Base-by-base conservation (phyloP, 257 asterid species). In the Solanum boliviense region DNA sequence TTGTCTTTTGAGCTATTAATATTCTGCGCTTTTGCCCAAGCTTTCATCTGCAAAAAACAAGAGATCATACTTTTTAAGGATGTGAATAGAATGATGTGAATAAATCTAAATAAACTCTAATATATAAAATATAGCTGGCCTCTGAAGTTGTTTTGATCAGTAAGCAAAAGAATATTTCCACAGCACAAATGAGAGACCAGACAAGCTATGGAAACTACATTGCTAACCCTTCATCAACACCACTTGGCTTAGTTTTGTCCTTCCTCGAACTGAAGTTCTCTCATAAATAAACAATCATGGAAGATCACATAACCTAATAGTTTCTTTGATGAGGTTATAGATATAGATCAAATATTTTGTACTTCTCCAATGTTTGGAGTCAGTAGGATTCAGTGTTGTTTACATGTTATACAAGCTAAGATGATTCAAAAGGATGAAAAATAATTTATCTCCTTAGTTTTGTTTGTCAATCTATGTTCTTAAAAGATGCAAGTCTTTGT, bases 1-100 rank as follows among this genome's bases (percentile, higher is more conserved):
- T 91, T 93, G 90, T 94, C 96, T 90, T 91, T 97, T 79, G 98
- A 95, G 90, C 98, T 93, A 90, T 97, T 95, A 89, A 97, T 95
- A 84, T 93, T 90, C 82, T 97, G 93, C 44, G 97, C 96, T 89
- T 93, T 97, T 36, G 98, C 99, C 99, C 98, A 95, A 38, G 89
- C 89, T 91, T 97, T 97, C 99, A 97, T 95, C 98, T 97, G 96
- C 93, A 89, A 35, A 81, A 60, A 84, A 84, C 39, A 84, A n/a
- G 88, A 88, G 71, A 72, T 27, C 32, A 76, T 81, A 41, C 31
- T 60, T 79, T 79, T 12, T 44, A 60, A 79, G 39, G 16, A 78
- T 5, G n/a, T 15, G 29, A 76, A 76, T 76, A 13, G 58, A 76
- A 74, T 35, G 52, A 75, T 75, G 36, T 18, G 58, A 60, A 56